Base-by-base conservation (phyloP, 2,329 filamentous ascomycete genomes). In the Colletotrichum euphorbiae region DNA sequence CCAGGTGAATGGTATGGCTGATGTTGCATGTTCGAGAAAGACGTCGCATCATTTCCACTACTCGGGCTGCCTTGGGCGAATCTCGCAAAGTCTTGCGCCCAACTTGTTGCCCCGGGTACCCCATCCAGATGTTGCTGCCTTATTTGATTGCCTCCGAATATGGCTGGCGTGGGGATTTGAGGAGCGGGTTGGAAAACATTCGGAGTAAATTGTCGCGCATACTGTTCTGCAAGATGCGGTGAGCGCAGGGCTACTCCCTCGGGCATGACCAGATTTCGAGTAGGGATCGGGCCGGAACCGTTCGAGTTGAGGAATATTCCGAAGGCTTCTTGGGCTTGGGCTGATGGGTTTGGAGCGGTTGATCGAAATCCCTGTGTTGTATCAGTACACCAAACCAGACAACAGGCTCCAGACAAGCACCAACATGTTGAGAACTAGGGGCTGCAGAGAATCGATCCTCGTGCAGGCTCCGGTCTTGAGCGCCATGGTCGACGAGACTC, bases 401-500 rank as follows among this genome's bases (percentile, higher is more conserved):
- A 21, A 12, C 2, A 9, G 38, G 28, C 19, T 15, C 28, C 3
- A 4, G 15, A 45, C 31, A 8, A 7, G 15, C 33, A 33, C 52
- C 38, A 12, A 69, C 67, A 40, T 56, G 50, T 19, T 67, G 67
- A 31, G 5, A 4, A 51, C 43, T 15, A 7, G 40, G 11, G 8
- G 43, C 19, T 9, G 15, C 73, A 58, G 77, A 71, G 17, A 80
- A 72, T n/a, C 79, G 75, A 69, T 82, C 80, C 69, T 82, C 80
- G 15, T 81, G 80, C 58, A 79, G 78, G 71, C 79, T 80, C 55
- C 77, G 75, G 72, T 82, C 80, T 50, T 77, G 77, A n/a, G 75
- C 74, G 57, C 82, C 80, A 43, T 82, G 80, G 8, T 82, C 79
- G 19, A 80, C 72, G 46, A 83, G 75, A 12, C 76, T 78, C 75